A percentile compares a stretch with the other conserved stretches of the same genome.
phyloP scores from a whole-genome alignment of 768 basidiomycete genomes.

The Chlorophyllum brunneum region DNA sequence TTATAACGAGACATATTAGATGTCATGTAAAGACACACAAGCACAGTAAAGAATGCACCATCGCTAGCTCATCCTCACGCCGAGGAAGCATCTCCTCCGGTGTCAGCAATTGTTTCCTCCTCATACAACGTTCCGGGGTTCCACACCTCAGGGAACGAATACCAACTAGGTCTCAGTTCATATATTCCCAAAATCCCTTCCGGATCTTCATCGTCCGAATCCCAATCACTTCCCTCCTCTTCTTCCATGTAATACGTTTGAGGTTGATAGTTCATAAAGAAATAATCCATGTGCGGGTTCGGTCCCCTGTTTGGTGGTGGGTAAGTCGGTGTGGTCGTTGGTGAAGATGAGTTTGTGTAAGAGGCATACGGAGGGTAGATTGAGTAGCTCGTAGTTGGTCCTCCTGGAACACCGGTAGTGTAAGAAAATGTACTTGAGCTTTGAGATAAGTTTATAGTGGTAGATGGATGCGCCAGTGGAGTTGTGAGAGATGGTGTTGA shows the following conservation, averaged over 20 bases:
- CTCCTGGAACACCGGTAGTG: not conserved
- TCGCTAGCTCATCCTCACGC: too few species aligned
- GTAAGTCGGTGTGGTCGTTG: not conserved
- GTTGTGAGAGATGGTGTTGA: slow-evolving; percentile 2
- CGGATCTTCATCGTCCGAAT: slow-evolving; percentile 9
- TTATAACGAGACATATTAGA: too few species aligned
- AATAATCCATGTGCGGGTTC: not conserved
- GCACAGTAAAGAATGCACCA: too few species aligned
- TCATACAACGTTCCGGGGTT: slow-evolving; percentile 7
- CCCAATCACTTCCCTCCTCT: slow-evolving; percentile 3
- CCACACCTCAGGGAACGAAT: slow-evolving; percentile 41
- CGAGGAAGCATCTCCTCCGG: not conserved
- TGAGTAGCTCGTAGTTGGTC: not conserved
- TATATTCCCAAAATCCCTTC: slow-evolving; percentile 20
- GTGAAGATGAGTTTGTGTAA: not conserved
- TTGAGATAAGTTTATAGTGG: not conserved
- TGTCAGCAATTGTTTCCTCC: not conserved
- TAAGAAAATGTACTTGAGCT: not conserved
- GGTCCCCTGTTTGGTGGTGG: not conserved
- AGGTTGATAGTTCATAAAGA: not conserved
- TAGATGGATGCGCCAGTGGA: not conserved
- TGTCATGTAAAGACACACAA: too few species aligned
- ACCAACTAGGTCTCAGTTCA: slow-evolving; percentile 33
- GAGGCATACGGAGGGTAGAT: not conserved
- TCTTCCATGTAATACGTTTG: not conserved